Conservation (phyloP, 257 asterid species). For the Jasminum sambac region DNA sequence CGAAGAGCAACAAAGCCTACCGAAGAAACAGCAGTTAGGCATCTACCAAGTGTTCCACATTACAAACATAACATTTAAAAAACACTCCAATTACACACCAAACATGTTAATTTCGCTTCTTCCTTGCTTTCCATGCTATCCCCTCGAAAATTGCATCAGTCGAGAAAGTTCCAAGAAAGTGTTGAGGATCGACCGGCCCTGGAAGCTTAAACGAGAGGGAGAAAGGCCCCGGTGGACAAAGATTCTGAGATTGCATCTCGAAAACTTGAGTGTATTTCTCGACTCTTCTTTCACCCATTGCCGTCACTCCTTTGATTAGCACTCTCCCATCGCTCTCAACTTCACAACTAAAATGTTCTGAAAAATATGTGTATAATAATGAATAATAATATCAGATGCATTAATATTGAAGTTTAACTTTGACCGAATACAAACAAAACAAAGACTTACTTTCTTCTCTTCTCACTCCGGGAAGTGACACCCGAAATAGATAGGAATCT, state of each 20-base stretch:
- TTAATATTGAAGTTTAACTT: too few relatives aligned
- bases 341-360: constrained; percentile 85
- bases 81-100: background rate
- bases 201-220: constrained; percentile 75
- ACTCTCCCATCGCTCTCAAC: constrained; percentile 74
- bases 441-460: constrained; percentile 81
- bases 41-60: background rate
- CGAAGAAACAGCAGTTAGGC: background rate
- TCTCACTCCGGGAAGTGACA: constrained; percentile 89
- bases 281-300: constrained; percentile 55
- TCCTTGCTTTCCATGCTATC: constrained; percentile 48
- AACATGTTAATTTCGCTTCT: constrained; percentile 4
- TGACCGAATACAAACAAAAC: too few relatives aligned
- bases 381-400: too few relatives aligned
- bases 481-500: constrained; percentile 75
- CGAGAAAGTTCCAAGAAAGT: constrained; percentile 69
- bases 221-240: constrained; percentile 75
- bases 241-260: constrained; percentile 77
- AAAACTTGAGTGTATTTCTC: constrained; percentile 49
- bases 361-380: background rate
- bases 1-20: background rate
- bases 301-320: constrained; percentile 62
- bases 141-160: constrained; percentile 85
- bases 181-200: constrained; percentile 80
- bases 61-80: background rate